phyloP scores from a whole-genome alignment of 73 alveolate genomes.

The Blepharisma japonicum region DNA sequence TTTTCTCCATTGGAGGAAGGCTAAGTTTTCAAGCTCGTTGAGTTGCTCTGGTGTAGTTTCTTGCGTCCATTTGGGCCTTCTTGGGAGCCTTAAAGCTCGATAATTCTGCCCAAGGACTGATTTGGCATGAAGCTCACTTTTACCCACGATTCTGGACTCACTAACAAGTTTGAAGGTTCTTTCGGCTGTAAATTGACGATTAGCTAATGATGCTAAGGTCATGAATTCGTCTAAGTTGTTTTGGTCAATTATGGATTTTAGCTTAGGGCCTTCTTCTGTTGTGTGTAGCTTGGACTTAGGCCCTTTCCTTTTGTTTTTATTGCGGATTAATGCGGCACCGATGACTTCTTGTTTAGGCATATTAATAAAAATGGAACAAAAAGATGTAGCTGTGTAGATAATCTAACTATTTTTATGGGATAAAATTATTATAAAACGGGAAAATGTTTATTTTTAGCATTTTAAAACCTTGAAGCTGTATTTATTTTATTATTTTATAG shows the following conservation, averaged over 20 bases:
- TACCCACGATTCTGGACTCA: constrained; percentile 44
- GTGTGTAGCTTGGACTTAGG: constrained; percentile 36
- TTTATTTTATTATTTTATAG: too few species aligned
- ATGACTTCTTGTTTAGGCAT: constrained; percentile 39
- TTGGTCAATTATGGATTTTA: constrained; percentile 88
- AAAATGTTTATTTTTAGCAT: too few species aligned
- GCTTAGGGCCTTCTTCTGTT: constrained; percentile 39
- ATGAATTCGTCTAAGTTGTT: constrained; percentile 91
- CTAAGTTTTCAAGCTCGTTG: constrained; percentile 75
- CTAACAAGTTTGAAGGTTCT: constrained; percentile 58
- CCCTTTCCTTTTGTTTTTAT: constrained; percentile 29
- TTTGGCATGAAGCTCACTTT: constrained; percentile 33
- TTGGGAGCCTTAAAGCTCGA: constrained; percentile 79
- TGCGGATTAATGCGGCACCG: constrained; percentile 39
- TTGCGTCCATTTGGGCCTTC: constrained; percentile 92
- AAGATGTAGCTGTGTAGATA: too few species aligned
- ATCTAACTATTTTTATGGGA: too few species aligned
- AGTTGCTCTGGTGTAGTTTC: constrained; percentile 85
- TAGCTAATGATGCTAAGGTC: constrained; percentile 80
- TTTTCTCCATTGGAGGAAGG: constrained; percentile 95
- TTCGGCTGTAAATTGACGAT: constrained; percentile 87
- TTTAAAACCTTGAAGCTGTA: too few species aligned
- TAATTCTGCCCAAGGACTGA: constrained; percentile 16
- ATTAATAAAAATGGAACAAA: too few species aligned
- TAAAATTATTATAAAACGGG: too few species aligned